Evolutionary conservation across 1,284 basidiomycete genomes (phyloP).

Genomic region (Tilletiaria anomala): DNA sequence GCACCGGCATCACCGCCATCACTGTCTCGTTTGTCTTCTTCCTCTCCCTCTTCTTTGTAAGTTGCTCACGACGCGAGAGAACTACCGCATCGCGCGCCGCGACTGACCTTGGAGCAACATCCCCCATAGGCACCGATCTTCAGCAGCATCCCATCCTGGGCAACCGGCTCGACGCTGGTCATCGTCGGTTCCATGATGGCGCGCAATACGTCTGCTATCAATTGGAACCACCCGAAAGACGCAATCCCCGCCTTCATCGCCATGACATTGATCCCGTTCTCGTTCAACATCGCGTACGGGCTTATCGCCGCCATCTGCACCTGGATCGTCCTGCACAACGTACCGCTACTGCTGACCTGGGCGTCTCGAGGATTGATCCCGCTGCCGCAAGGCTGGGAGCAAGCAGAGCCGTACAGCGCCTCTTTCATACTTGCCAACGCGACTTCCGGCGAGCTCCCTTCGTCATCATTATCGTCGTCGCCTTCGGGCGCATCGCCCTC

Average conservation of each 20-base stretch:
- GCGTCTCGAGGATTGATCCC: constrained; percentile 50
- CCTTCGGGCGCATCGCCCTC: too few relatives aligned
- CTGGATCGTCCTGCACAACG: constrained; percentile 60
- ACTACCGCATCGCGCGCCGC: too few relatives aligned
- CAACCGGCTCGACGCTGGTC: constrained; percentile 70
- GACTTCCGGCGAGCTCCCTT: too few relatives aligned
- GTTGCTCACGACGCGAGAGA: too few relatives aligned
- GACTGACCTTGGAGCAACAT: too few relatives aligned
- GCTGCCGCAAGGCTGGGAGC: constrained; percentile 50
- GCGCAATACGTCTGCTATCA: constrained; percentile 67
- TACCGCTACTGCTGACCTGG: constrained; percentile 51
- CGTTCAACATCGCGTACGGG: constrained; percentile 66
- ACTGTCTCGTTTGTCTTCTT: constrained; percentile 66
- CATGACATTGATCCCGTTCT: constrained; percentile 20
- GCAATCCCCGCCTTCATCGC: constrained; percentile 49
- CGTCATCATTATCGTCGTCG: too few relatives aligned
- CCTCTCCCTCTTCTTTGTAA: constrained; percentile 71
- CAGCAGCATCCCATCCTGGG: constrained; percentile 71
- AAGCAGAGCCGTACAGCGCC: too few relatives aligned
- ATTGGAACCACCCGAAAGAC: constrained; percentile 72
- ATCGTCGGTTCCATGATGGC: constrained; percentile 83
- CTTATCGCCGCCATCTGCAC: constrained; percentile 64
- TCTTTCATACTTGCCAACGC: too few relatives aligned
- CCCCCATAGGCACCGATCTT: constrained; percentile 84
- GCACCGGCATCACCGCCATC: constrained; percentile 69